A percentile compares a stretch with the other conserved stretches of the same genome.
These are phyloP conservation scores for Teunomyces gatunensis DNA, from an alignment of 805 yeast genomes.

Conservation along the genomic window DNA sequence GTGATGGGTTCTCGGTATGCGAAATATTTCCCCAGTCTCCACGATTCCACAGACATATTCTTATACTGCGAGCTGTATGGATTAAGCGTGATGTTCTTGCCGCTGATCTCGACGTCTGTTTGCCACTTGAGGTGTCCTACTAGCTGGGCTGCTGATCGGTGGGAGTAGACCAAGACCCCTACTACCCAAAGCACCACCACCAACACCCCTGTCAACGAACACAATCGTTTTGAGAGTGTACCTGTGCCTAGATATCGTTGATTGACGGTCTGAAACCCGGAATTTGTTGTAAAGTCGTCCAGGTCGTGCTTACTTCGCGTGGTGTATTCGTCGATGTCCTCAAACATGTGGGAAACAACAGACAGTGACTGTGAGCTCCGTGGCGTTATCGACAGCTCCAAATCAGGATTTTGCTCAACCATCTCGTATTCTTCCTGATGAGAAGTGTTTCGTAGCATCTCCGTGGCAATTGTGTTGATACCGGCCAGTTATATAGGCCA, in stretches of 20 bases:
- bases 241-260: conserved; percentile 13
- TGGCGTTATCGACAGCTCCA: conserved; percentile 1
- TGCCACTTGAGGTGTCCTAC: conserved; percentile 22
- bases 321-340: conserved; percentile 22
- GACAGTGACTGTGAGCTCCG: conserved; percentile 2
- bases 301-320: conserved; percentile 7
- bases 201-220: conserved; percentile 2
- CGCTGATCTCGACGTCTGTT: conserved; percentile 21
- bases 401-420: conserved; percentile 13
- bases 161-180: conserved; percentile 27
- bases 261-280: conserved; percentile 21
- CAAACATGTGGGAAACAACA: conserved; percentile 28
- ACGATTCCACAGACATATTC: conserved; percentile 27
- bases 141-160: conserved; percentile 13
- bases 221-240: conserved; percentile 4
- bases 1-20: conserved; percentile 14
- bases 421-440: conserved; percentile 18
- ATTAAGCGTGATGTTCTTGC: conserved; percentile 31
- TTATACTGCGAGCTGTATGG: conserved; percentile 21
- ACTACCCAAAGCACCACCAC: conserved; percentile 24
- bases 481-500: background rate
- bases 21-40: conserved; percentile 21
- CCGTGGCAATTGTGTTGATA: background rate
- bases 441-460: conserved; percentile 3
- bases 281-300: conserved; percentile 22